Base-by-base conservation (phyloP, 2,329 filamentous ascomycete genomes). In the Phialophora chinensis region DNA sequence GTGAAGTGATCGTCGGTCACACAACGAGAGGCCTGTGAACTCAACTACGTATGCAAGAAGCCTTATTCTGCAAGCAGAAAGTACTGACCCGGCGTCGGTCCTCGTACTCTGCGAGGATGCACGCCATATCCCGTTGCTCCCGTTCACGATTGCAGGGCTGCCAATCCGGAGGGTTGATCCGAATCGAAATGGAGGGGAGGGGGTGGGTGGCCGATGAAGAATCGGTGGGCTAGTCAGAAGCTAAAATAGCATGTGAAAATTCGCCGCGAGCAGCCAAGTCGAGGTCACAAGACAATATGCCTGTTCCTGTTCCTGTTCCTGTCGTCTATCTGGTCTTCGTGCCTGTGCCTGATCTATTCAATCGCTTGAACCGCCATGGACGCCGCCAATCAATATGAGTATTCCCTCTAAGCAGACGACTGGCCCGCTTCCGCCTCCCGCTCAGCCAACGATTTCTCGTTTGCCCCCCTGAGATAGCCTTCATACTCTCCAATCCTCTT, bases 401-500 rank as follows among this genome's bases (percentile, higher is more conserved):
- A 38, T 35, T 29, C 31, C 56, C 17, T 33, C 27, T n/a, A 53
- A 8, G 38, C 52, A 23, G 57, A 50, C n/a, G 57, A 54, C 20
- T 56, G 27, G 8, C 33, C 60, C 10, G 33, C 60, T 17, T 67
- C 65, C 47, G 70, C 70, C 64, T 75, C 72, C 12, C 66, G 72
- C 63, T 79, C 77, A 7, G 76, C 74, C 54, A 79, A 63, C 60
- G 78, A 77, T 55, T 78, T 78, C 49, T 71, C 68, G 25, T 78
- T 73, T 11, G 86, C 88, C n/a, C 94, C 94, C 69, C 88, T 87
- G n/a, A 99, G 83, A 74, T 94, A 97, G 66, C 88, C 86, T 81
- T 99, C 95, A 60, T 87, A 90, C 81, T 97, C 93, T 31, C 95
- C 95, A 71, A 97, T 85, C 68, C 87, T 82, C 80, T 91, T 91